Percentiles rank a stretch among this genome's conserved stretches.
phyloP scores from a whole-genome alignment of 495 filamentous ascomycete genomes.

The Hyaloscypha variabilis region DNA sequence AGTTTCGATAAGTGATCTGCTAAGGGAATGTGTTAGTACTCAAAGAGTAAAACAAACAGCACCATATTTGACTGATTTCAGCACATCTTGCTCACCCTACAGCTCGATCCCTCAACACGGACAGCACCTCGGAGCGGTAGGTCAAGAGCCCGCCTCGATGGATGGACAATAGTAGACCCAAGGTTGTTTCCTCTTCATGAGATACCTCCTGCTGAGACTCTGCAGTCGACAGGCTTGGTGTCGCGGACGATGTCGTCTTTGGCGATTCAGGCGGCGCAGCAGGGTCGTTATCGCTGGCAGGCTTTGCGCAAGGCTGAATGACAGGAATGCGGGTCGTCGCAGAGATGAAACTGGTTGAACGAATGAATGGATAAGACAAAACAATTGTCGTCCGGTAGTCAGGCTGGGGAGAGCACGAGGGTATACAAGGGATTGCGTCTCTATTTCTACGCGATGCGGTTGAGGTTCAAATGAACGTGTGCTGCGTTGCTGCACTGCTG shows the following conservation, averaged over 20 bases:
- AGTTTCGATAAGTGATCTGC: background rate
- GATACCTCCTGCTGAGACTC: background rate
- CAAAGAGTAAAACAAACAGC: background rate
- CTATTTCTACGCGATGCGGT: background rate
- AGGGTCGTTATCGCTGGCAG: background rate
- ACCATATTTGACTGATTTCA: background rate
- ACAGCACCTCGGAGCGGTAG: background rate
- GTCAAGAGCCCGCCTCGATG: background rate
- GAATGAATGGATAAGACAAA: background rate
- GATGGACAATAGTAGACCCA: background rate
- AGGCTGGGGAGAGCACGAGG: background rate
- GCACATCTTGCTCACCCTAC: conserved; percentile 4
- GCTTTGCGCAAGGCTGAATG: conserved; percentile 12
- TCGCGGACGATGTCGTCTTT: background rate
- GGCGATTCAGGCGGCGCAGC: background rate
- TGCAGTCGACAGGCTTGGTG: background rate
- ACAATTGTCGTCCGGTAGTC: background rate
- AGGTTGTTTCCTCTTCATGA: background rate
- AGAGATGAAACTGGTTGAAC: background rate
- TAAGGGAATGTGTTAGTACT: background rate
- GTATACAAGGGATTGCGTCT: background rate
- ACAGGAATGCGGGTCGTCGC: background rate
- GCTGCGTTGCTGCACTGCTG: no score
- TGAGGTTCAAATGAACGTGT: conserved; percentile 6
- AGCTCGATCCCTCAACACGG: conserved; percentile 4